Evolutionary conservation across 805 yeast species (phyloP), one percentile per base, ranked within the genome.

Genomic region (Pichia ethanolica): DNA sequence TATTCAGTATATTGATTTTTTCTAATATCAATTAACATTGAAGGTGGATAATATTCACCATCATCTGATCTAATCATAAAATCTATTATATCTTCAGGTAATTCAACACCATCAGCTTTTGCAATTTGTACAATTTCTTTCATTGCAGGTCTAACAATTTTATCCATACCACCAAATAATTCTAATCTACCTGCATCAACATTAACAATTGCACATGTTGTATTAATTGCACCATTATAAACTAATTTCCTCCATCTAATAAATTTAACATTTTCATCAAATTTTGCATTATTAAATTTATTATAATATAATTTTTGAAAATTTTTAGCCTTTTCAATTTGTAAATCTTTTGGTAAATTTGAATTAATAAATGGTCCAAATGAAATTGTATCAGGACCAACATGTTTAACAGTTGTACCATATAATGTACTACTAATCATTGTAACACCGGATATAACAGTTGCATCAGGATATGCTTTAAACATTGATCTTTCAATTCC

Each of bases 191-290:
- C 75, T 35, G 65, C 67, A 46, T 72, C 76, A 40, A 68, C 64
- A 37, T 65, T 60, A 27, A 74, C 71, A 47, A 72, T 59, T 4
- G 75, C 70, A 54, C 77, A 66, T 7, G 73, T 61, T 3, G 79
- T 65, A 59, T 75, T 75, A 46, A 72, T 64, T 1, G 76, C 64
- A 37, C 75, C 75, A 51, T 75, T 75, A 60, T 74, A 75, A 28
- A 75, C 63, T 52, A 75, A 61, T 52, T 75, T 75, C 42, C 69
- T 64, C 75, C 78, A 72, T 56, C 80, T 62, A 33, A 70, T 67
- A 58, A 54, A 69, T 51, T 69, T 66, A 37, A 66, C 71, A 49
- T 71, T 57, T 35, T 59, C 64, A 54, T 70, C 73, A 50, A 59
- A 68, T 9, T 47, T 47, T 20, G 63, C 57, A 11, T 55, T 53